phyloP scores from a whole-genome alignment of 2,329 filamentous ascomycete genomes.

The Fusarium nelsonii region DNA sequence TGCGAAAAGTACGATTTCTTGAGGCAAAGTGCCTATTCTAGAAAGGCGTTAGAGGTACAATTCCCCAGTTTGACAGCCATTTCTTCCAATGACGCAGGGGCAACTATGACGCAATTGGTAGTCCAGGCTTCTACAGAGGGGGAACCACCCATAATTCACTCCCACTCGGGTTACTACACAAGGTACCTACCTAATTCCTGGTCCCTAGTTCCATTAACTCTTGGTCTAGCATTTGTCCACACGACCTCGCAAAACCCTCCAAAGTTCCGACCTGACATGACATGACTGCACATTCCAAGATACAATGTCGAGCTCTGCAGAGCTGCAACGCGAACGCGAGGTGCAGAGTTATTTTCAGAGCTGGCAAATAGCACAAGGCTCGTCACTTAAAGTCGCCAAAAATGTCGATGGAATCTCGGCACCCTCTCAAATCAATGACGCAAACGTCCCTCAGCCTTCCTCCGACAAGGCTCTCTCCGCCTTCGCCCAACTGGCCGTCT shows the following conservation, averaged over 20 bases:
- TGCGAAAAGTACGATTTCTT: background rate
- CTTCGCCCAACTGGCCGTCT: conserved; percentile 63
- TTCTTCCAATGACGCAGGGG: conserved; percentile 19
- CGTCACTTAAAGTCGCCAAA: conserved; percentile 50
- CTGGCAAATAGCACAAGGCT: conserved; percentile 51
- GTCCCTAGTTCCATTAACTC: background rate
- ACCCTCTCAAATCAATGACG: conserved; percentile 43
- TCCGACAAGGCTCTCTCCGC: conserved; percentile 57
- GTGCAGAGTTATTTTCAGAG: conserved; percentile 51
- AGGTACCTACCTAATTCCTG: background rate
- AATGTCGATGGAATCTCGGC: conserved; percentile 50
- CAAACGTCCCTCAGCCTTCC: conserved; percentile 51
- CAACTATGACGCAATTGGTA: conserved; percentile 36
- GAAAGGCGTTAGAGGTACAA: conserved; percentile 14
- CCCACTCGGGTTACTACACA: background rate
- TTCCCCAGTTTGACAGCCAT: background rate
- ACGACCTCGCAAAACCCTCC: background rate
- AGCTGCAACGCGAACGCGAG: conserved; percentile 51
- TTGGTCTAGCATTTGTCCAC: background rate
- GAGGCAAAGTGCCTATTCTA: conserved; percentile 14
- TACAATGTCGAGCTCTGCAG: conserved; percentile 45
- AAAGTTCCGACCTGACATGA: conserved; percentile 13
- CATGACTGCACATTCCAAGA: conserved; percentile 11
- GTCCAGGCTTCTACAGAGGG: background rate
- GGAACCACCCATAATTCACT: conserved; percentile 17